These are phyloP conservation scores for Lactarius tabidus DNA, from an alignment of 768 basidiomycete species.

Conservation along the genomic window DNA sequence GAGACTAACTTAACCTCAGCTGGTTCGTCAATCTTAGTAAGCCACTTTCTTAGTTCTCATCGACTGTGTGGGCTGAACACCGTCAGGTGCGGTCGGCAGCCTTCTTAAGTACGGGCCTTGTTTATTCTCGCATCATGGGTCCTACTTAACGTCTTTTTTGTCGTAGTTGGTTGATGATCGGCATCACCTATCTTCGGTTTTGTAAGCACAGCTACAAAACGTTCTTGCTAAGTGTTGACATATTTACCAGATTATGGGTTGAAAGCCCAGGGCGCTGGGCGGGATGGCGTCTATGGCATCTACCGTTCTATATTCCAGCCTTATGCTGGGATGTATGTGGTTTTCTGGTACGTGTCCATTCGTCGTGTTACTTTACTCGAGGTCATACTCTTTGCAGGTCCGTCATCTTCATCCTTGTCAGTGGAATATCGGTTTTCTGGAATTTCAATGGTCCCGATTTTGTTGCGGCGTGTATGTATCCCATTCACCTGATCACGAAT, in stretches of 20 bases:
- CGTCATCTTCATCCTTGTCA: constrained; percentile 21
- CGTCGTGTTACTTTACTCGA: background rate
- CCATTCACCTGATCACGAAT: background rate
- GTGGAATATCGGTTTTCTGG: constrained; percentile 24
- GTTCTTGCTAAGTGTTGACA: background rate
- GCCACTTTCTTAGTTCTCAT: background rate
- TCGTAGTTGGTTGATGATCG: constrained; percentile 24
- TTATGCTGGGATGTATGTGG: constrained; percentile 25
- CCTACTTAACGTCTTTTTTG: background rate
- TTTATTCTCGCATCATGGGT: background rate
- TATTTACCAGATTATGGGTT: constrained; percentile 23
- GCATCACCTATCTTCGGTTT: constrained; percentile 25
- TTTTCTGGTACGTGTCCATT: constrained; percentile 21
- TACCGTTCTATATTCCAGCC: constrained; percentile 25
- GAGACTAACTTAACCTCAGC: background rate
- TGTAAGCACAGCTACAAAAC: constrained; percentile 10
- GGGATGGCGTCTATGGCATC: background rate
- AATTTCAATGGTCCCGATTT: constrained; percentile 21
- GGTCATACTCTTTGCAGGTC: constrained; percentile 8
- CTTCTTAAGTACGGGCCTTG: constrained; percentile 23
- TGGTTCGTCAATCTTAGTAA: constrained; percentile 24
- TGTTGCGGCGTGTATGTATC: constrained; percentile 22
- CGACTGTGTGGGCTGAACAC: background rate
- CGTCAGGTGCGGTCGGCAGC: constrained; percentile 22
- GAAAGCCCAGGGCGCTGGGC: constrained; percentile 11